Base-by-base conservation (phyloP, 805 yeast species). In the Lipomyces chichibuensis region DNA sequence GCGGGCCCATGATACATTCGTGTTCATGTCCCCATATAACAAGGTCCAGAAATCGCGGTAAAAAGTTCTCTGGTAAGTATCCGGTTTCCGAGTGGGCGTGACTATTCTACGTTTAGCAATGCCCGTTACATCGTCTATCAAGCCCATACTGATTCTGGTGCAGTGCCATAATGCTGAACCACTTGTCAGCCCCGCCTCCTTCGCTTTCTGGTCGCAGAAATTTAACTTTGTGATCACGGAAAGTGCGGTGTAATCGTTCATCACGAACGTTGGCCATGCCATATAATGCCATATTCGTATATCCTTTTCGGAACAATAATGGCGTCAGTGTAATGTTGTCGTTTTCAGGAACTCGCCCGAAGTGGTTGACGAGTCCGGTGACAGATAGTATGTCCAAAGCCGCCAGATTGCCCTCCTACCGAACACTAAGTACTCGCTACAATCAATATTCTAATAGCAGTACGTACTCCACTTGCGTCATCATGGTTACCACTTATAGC, bases 1-100 rank as follows among this genome's bases (percentile, higher is more conserved):
- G 83, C 0, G 96, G 86, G 65, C 85, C 85, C 0, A 94, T 91
- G 3, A 88, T 83, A 74, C 98, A 92, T 75, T 95, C 98, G 77
- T 95, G 99, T 76, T 95, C 99, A 77, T 95, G 99, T 20, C 99
- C 99, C 99, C 99, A 95, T 1, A 93, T 79, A 0, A 95, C 88
- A 65, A 94, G 81, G 75, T 95, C 92, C 58, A 95, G 74, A 75
- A 93, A 92, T 8, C 83, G 80, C 0, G 98, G 99, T 29, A 95
- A 79, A 72, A 90, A 89, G 62, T 82, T 83, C 70, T 93, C 98
- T 5, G 98, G 98, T 3, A 95, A 80, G 71, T 89, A 89, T 3
- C 91, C 87, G 0, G 96, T 90, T 56, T 87, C 86, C 0, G 96
- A 85, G 73, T 93, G 93, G 2, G 87, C 84, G 75, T 91, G 68